Evolutionary conservation across 495 filamentous ascomycete genomes (phyloP).

Genomic region (Bryoglossum gracile): DNA sequence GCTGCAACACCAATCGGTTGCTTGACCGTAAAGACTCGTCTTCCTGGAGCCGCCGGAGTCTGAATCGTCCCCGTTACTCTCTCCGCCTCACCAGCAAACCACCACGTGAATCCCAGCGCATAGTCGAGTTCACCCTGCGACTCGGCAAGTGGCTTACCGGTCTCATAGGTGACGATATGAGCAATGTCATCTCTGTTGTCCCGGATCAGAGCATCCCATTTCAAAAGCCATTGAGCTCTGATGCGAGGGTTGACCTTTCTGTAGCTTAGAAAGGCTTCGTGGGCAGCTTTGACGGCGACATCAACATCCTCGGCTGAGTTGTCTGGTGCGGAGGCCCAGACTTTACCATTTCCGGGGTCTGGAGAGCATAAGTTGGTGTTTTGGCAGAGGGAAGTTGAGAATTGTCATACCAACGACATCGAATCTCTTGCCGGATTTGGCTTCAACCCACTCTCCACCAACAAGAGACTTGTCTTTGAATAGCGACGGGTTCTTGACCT

Average conservation of each 20-base stretch:
- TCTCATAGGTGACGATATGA: slow-evolving; percentile 53
- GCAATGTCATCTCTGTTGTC: slow-evolving; percentile 48
- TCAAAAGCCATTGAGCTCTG: slow-evolving; percentile 55
- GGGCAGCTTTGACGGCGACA: slow-evolving; percentile 48
- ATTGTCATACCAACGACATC: slow-evolving; percentile 51
- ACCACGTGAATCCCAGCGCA: slow-evolving; percentile 53
- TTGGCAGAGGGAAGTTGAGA: background rate
- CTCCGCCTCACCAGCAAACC: slow-evolving; percentile 65
- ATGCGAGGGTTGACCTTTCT: slow-evolving; percentile 50
- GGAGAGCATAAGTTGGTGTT: background rate
- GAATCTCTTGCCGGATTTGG: slow-evolving; percentile 56
- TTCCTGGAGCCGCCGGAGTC: slow-evolving; percentile 45
- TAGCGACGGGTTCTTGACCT: slow-evolving; percentile 53
- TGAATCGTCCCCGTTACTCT: slow-evolving; percentile 55
- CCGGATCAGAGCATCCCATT: slow-evolving; percentile 49
- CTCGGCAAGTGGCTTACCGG: slow-evolving; percentile 56
- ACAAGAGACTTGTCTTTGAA: slow-evolving; percentile 55
- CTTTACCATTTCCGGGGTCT: slow-evolving; percentile 58
- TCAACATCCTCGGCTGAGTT: slow-evolving; percentile 55
- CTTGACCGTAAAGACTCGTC: slow-evolving; percentile 64
- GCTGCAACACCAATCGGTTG: slow-evolving; percentile 60
- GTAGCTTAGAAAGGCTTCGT: slow-evolving; percentile 55
- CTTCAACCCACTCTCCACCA: slow-evolving; percentile 53
- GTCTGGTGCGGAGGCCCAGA: slow-evolving; percentile 58
- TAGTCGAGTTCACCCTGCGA: slow-evolving; percentile 54